Conservation (phyloP, 1,139 yeast species). For the Candida sojae region DNA sequence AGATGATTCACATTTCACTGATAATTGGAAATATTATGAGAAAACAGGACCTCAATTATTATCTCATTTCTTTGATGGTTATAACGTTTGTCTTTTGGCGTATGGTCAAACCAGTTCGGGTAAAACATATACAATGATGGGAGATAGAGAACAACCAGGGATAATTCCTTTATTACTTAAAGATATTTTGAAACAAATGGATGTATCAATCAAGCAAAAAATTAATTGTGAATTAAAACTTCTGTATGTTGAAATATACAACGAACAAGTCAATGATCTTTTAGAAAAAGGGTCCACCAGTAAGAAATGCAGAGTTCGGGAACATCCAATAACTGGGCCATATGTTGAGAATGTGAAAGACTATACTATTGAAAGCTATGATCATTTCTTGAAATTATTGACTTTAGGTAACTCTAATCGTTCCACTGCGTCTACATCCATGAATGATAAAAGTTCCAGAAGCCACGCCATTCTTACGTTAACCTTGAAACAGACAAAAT, state of each 20-base stretch:
- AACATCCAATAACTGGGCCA: constrained; percentile 63
- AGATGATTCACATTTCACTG: constrained; percentile 34
- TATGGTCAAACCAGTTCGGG: constrained; percentile 81
- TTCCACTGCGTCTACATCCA: constrained; percentile 67
- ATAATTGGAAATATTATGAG: constrained; percentile 52
- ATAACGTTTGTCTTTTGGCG: constrained; percentile 73
- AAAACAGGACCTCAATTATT: constrained; percentile 58
- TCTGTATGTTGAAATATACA: constrained; percentile 72
- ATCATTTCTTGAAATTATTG: constrained; percentile 47
- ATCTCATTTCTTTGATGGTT: constrained; percentile 67
- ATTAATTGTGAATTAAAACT: constrained; percentile 56
- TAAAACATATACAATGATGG: constrained; percentile 77
- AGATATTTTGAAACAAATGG: constrained; percentile 51
- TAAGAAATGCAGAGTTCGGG: constrained; percentile 52
- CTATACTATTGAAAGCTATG: constrained; percentile 40
- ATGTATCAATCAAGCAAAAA: constrained; percentile 38
- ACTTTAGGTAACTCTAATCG: constrained; percentile 51
- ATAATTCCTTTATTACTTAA: constrained; percentile 60
- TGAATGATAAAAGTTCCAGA: constrained; percentile 70
- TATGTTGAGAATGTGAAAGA: constrained; percentile 67
- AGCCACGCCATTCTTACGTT: constrained; percentile 79
- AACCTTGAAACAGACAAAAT: constrained; percentile 57
- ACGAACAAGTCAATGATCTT: constrained; percentile 67
- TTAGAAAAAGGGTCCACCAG: constrained; percentile 22
- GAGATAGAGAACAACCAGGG: constrained; percentile 51